Conservation (phyloP, 129 eudicot genomes). For the Chrysanthemum makinoi region DNA sequence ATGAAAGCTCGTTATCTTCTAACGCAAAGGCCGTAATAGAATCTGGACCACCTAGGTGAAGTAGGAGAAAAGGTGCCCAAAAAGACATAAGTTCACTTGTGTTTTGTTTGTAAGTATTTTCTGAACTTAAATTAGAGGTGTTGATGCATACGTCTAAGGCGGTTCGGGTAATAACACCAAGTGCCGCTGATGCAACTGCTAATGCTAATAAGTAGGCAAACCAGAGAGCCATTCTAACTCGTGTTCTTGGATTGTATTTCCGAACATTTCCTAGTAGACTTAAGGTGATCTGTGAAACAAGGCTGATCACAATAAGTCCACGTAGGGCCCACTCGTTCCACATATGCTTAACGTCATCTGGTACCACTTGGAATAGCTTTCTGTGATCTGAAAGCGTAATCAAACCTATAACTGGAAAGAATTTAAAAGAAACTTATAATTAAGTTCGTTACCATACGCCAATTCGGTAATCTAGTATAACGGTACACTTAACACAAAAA, state of each 20-base stretch:
- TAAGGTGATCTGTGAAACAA: conserved; percentile 34
- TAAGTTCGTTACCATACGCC: background rate
- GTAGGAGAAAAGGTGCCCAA: conserved; percentile 69
- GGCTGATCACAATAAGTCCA: conserved; percentile 37
- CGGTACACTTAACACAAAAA: background rate
- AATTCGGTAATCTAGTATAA: background rate
- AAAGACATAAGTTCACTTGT: conserved; percentile 41
- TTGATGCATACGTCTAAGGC: conserved; percentile 29
- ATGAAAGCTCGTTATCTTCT: conserved; percentile 63
- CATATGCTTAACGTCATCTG: conserved; percentile 17
- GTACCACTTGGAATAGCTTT: conserved; percentile 16
- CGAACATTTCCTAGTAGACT: conserved; percentile 41
- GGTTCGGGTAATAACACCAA: conserved; percentile 39
- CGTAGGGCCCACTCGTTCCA: conserved; percentile 48
- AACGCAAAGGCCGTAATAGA: conserved; percentile 61
- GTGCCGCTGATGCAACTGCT: conserved; percentile 40
- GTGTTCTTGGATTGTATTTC: conserved; percentile 29
- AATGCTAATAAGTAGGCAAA: conserved; percentile 43
- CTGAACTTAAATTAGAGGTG: conserved; percentile 13
- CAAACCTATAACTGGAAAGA: conserved; percentile 33
- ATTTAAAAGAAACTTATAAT: background rate
- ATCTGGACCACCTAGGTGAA: conserved; percentile 66
- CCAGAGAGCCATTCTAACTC: conserved; percentile 48
- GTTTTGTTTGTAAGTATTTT: background rate
- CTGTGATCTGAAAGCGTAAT: conserved; percentile 16